Percentiles rank a stretch among this genome's conserved stretches.
These are phyloP conservation scores for Coix lacrymajobi DNA, from an alignment of 176 grass and related monocot genomes.

Conservation along the genomic window DNA sequence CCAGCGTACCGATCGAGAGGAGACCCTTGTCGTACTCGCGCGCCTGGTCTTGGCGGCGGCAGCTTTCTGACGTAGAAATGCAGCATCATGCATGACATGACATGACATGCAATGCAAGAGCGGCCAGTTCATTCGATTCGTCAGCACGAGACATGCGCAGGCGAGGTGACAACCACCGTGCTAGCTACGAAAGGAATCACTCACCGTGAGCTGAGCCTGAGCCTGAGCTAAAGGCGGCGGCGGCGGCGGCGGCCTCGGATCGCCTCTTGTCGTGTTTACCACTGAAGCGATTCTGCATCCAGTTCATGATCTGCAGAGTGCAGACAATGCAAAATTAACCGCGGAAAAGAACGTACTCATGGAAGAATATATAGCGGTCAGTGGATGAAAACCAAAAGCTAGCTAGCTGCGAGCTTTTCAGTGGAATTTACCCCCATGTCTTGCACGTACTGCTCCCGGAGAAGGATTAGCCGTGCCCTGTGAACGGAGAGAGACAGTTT, in stretches of 20 bases:
- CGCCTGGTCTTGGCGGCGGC: slow-evolving; percentile 27
- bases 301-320: slow-evolving; percentile 59
- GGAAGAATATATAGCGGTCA: background rate
- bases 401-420: background rate
- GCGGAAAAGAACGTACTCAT: background rate
- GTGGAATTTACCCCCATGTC: background rate
- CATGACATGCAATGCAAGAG: background rate
- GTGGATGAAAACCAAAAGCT: background rate
- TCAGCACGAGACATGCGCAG: background rate
- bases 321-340: background rate
- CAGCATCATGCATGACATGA: background rate
- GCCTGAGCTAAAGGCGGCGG: background rate
- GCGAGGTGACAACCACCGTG: background rate
- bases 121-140: background rate
- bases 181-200: background rate
- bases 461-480: background rate
- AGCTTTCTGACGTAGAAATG: slow-evolving; percentile 2
- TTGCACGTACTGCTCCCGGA: background rate
- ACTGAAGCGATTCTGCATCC: slow-evolving; percentile 73
- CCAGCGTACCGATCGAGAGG: slow-evolving; percentile 89
- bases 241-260: background rate
- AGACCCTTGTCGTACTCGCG: slow-evolving; percentile 45
- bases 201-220: slow-evolving; percentile 20
- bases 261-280: slow-evolving; percentile 63
- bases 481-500: too few relatives aligned